A percentile compares a stretch with the other conserved stretches of the same genome.
Conservation (phyloP, 768 basidiomycete genomes). For the Tremella yokohamensis region DNA sequence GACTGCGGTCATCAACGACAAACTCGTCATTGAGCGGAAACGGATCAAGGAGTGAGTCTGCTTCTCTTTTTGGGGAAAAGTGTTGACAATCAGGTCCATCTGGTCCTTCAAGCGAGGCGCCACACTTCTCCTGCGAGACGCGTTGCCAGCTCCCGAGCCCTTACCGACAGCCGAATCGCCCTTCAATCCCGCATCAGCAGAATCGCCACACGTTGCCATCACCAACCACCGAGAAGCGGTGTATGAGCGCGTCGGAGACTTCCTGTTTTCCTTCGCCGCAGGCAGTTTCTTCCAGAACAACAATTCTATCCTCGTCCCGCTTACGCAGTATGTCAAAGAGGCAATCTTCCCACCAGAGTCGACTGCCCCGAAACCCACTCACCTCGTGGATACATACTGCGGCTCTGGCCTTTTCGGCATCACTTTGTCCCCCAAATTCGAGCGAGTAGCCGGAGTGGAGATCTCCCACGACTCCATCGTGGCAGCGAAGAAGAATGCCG, state of each 20-base stretch:
- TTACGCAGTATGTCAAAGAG: constrained; percentile 77
- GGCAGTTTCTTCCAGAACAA: constrained; percentile 99
- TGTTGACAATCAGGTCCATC: constrained; percentile 62
- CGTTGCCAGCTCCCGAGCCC: constrained; percentile 53
- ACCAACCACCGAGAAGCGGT: constrained; percentile 75
- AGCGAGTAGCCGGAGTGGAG: constrained; percentile 80
- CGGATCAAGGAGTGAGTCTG: constrained; percentile 58
- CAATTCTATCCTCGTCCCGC: constrained; percentile 78
- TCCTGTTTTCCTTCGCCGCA: constrained; percentile 60
- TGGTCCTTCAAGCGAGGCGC: constrained; percentile 78
- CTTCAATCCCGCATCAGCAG: constrained; percentile 15
- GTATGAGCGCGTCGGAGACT: constrained; percentile 77
- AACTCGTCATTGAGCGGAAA: constrained; percentile 61
- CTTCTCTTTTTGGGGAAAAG: neutral
- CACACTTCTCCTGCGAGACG: constrained; percentile 85
- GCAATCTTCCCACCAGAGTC: constrained; percentile 38
- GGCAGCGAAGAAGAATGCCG: constrained; percentile 53
- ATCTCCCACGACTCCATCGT: constrained; percentile 53
- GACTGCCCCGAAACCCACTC: constrained; percentile 56
- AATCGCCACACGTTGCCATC: constrained; percentile 66
- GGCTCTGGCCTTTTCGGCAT: constrained; percentile 47
- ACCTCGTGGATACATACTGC: constrained; percentile 93
- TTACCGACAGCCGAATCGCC: constrained; percentile 18
- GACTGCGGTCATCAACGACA: constrained; percentile 70
- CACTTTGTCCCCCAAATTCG: constrained; percentile 67